Conservation (phyloP, 176 grass and related monocot genomes). For the Phyllostachys edulis region DNA sequence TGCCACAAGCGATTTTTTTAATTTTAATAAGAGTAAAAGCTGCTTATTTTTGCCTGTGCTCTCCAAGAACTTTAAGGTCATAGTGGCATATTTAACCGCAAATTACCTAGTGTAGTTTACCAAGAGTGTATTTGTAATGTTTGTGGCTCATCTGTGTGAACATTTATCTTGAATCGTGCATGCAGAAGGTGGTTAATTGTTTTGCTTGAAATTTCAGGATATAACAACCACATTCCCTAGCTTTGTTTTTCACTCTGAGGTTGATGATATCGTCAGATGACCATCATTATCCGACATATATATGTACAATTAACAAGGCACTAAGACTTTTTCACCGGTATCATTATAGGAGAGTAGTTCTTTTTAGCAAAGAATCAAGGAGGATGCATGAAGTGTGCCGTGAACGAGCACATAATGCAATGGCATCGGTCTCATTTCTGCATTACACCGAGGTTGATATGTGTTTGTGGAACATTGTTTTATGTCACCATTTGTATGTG, state of each 20-base stretch:
- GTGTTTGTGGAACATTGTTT: not conserved
- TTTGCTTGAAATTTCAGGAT: constrained; percentile 55
- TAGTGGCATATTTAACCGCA: not conserved
- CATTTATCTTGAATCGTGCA: not conserved
- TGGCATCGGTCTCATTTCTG: not conserved
- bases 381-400: not conserved
- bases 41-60: not conserved
- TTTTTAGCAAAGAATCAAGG: not conserved
- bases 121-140: not conserved
- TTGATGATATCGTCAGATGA: constrained; percentile 70
- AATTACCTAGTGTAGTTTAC: not conserved
- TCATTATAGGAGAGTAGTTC: not conserved
- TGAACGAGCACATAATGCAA: not conserved
- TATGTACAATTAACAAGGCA: not conserved
- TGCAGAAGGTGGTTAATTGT: not conserved
- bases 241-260: constrained; percentile 87
- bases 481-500: not conserved
- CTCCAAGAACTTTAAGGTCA: not conserved
- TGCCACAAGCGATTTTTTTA: not conserved
- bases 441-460: not conserved
- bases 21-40: not conserved
- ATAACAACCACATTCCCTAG: constrained; percentile 91
- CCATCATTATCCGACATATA: not conserved
- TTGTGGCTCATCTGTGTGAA: not conserved
- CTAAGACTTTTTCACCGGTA: not conserved